These are phyloP conservation scores for Nematodospora valgi DNA, from an alignment of 805 yeast species.

Conservation along the genomic window DNA sequence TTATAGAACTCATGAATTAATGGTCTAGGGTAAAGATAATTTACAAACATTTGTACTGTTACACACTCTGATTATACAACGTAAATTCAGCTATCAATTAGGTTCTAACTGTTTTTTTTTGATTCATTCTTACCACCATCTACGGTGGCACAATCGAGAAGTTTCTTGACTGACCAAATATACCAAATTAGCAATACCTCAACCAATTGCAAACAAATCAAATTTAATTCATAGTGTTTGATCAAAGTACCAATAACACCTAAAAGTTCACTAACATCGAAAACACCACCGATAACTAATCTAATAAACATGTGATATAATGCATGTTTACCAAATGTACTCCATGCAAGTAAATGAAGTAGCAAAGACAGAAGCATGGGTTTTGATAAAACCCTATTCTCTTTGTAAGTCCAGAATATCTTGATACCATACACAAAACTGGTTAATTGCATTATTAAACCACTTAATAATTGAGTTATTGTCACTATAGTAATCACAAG, in stretches of 20 bases:
- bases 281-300: slow-evolving; percentile 3
- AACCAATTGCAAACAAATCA: neutral
- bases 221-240: slow-evolving; percentile 2
- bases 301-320: slow-evolving; percentile 3
- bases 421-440: slow-evolving; percentile 1
- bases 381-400: neutral
- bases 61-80: too few relatives aligned
- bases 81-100: too few relatives aligned
- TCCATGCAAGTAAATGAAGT: slow-evolving; percentile 4
- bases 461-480: slow-evolving; percentile 3
- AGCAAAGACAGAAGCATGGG: slow-evolving; percentile 2
- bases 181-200: slow-evolving; percentile 7
- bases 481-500: neutral
- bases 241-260: slow-evolving; percentile 3
- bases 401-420: slow-evolving; percentile 1
- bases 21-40: too few relatives aligned
- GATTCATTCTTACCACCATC: too few relatives aligned
- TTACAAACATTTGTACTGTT: too few relatives aligned
- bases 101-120: too few relatives aligned
- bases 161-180: slow-evolving; percentile 29
- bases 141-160: too few relatives aligned
- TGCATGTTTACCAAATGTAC: slow-evolving; percentile 3
- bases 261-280: slow-evolving; percentile 8
- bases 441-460: slow-evolving; percentile 3
- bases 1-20: too few relatives aligned